Evolutionary conservation across 2,329 filamentous ascomycete genomes (phyloP).

Genomic region (Hypoxylon sp.): DNA sequence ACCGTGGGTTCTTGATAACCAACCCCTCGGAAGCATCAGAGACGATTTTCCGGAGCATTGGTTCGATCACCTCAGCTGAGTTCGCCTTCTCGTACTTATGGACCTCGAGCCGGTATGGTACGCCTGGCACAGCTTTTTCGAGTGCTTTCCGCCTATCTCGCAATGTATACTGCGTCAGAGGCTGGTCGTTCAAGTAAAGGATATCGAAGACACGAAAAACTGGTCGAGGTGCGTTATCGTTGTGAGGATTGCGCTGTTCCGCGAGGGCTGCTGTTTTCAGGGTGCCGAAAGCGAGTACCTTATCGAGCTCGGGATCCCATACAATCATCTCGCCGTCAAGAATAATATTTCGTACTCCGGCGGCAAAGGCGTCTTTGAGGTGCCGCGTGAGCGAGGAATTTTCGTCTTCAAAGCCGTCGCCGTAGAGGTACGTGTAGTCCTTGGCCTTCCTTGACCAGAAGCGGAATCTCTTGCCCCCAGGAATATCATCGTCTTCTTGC

Average conservation of each 20-base stretch:
- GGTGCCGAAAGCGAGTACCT: conserved; percentile 90
- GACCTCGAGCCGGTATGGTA: conserved; percentile 85
- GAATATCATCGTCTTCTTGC: conserved; percentile 75
- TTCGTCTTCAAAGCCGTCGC: conserved; percentile 79
- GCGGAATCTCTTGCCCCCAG: conserved; percentile 80
- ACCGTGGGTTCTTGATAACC: conserved; percentile 93
- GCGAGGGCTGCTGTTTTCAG: conserved; percentile 90
- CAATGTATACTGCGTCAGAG: conserved; percentile 85
- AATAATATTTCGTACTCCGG: conserved; percentile 86
- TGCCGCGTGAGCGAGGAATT: conserved; percentile 85
- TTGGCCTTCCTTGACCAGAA: conserved; percentile 98
- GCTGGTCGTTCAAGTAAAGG: conserved; percentile 85
- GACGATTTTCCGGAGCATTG: conserved; percentile 83
- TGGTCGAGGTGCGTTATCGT: conserved; percentile 76
- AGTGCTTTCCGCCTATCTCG: conserved; percentile 84
- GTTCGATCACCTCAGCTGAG: conserved; percentile 81
- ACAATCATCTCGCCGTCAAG: conserved; percentile 99
- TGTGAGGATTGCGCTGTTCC: conserved; percentile 81
- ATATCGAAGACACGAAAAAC: conserved; percentile 93
- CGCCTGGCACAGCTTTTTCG: conserved; percentile 76
- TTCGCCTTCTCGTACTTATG: conserved; percentile 79
- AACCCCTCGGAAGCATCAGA: conserved; percentile 90
- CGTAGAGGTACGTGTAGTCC: conserved; percentile 96
- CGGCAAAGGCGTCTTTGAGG: conserved; percentile 81
- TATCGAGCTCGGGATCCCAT: conserved; percentile 90